Evolutionary conservation across 2,329 filamentous ascomycete genomes (phyloP).

Genomic region (Talaromyces verruculosus): DNA sequence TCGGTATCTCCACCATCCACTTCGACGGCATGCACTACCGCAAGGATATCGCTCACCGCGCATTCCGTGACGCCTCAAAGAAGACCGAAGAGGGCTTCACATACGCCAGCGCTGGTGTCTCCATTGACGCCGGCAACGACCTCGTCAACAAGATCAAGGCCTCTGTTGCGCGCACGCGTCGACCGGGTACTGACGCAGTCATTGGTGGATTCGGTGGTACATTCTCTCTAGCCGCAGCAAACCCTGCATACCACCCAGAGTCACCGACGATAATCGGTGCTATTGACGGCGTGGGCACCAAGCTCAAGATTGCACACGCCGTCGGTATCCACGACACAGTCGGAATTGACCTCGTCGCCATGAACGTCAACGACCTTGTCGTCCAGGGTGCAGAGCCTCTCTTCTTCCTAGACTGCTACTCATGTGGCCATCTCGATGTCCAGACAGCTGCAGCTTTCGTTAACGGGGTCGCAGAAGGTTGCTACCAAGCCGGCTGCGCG

Average conservation of each 20-base stretch:
- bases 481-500: slow-evolving; percentile 79
- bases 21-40: slow-evolving; percentile 91
- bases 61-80: slow-evolving; percentile 38
- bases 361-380: slow-evolving; percentile 98
- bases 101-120: slow-evolving; percentile 90
- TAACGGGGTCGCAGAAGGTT: slow-evolving; percentile 84
- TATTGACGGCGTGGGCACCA: slow-evolving; percentile 95
- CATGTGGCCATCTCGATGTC: slow-evolving; percentile 82
- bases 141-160: slow-evolving; percentile 90
- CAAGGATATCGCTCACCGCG: slow-evolving; percentile 84
- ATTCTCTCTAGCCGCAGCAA: slow-evolving; percentile 67
- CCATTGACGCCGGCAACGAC: slow-evolving; percentile 89
- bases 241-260: slow-evolving; percentile 71
- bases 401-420: slow-evolving; percentile 98
- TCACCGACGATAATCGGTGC: slow-evolving; percentile 85
- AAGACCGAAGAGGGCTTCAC: slow-evolving; percentile 58
- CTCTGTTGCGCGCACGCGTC: slow-evolving; percentile 78
- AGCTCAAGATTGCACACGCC: slow-evolving; percentile 90
- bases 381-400: slow-evolving; percentile 93
- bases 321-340: slow-evolving; percentile 91
- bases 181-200: slow-evolving; percentile 84
- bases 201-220: slow-evolving; percentile 95
- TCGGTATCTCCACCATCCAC: slow-evolving; percentile 73
- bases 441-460: slow-evolving; percentile 80
- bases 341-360: slow-evolving; percentile 93